These are phyloP conservation scores for Cladosporium sp. DNA, from an alignment of 2,329 filamentous ascomycete genomes.

Conservation along the genomic window DNA sequence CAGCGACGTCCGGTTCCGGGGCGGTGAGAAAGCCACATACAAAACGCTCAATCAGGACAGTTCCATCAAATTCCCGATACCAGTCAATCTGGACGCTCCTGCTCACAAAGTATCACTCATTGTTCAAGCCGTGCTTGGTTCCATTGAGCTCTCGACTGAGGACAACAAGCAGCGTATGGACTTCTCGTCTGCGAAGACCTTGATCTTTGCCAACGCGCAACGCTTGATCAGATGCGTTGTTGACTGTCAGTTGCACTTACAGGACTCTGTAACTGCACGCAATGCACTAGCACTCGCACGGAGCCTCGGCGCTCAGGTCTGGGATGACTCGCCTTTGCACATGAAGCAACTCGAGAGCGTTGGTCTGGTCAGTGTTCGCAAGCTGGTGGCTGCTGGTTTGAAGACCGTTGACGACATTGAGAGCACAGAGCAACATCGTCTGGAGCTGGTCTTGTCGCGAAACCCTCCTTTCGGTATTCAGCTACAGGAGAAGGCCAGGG, in stretches of 20 bases:
- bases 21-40: constrained; percentile 67
- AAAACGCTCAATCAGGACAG: constrained; percentile 70
- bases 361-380: constrained; percentile 72
- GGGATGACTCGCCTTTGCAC: constrained; percentile 81
- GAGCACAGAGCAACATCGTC: constrained; percentile 64
- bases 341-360: constrained; percentile 80
- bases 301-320: constrained; percentile 71
- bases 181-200: constrained; percentile 59
- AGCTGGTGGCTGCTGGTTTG: constrained; percentile 70
- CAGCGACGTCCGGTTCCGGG: constrained; percentile 68
- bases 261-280: constrained; percentile 67
- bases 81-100: constrained; percentile 63
- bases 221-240: constrained; percentile 73
- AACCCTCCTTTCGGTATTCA: constrained; percentile 82
- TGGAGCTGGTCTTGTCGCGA: constrained; percentile 74
- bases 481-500: constrained; percentile 62
- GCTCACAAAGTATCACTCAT: constrained; percentile 77
- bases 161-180: constrained; percentile 59
- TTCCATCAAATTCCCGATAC: constrained; percentile 70
- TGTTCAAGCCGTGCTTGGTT: constrained; percentile 73
- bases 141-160: constrained; percentile 61
- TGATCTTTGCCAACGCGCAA: constrained; percentile 68
- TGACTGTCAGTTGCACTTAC: constrained; percentile 64
- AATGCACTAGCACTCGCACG: constrained; percentile 76
- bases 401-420: constrained; percentile 71